Percentiles rank a stretch among this genome's conserved stretches.
phyloP scores from a whole-genome alignment of 306 rosid species.

The Arachis stenosperma region DNA sequence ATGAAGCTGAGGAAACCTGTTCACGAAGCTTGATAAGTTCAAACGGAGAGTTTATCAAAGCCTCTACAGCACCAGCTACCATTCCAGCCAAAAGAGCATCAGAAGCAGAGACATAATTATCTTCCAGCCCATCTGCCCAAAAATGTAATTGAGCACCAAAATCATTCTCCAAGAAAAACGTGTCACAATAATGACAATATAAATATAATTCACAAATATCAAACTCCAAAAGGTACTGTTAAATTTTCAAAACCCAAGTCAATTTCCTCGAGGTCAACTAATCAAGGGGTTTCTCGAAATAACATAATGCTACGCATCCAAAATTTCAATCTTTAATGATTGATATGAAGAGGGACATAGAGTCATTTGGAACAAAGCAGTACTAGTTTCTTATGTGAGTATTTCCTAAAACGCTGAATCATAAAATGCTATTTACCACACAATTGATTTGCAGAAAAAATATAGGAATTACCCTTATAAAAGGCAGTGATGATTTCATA shows the following conservation, averaged over 20 bases:
- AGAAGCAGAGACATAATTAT: slow-evolving; percentile 56
- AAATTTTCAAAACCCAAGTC: not conserved
- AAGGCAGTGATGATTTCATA: slow-evolving; percentile 84
- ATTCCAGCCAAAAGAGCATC: slow-evolving; percentile 89
- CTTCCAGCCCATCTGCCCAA: slow-evolving; percentile 80
- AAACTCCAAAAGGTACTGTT: not conserved
- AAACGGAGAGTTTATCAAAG: slow-evolving; percentile 78
- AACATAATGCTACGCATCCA: not conserved
- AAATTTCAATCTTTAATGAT: slow-evolving; percentile 15
- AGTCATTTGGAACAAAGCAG: slow-evolving; percentile 2
- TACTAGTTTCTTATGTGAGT: not conserved
- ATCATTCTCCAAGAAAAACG: slow-evolving; percentile 14
- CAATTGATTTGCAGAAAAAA: not conserved
- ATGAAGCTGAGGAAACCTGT: slow-evolving; percentile 74
- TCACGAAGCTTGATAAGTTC: slow-evolving; percentile 85
- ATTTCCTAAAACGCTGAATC: not conserved
- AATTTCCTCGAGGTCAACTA: not conserved
- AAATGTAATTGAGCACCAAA: slow-evolving; percentile 37
- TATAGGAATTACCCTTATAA: slow-evolving; percentile 61
- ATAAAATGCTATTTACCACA: not conserved
- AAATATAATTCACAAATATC: slow-evolving; percentile 9
- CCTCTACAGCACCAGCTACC: slow-evolving; percentile 72
- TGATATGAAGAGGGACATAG: not conserved
- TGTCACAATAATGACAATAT: not conserved
- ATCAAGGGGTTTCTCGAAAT: slow-evolving; percentile 6